Conservation (phyloP, 2,329 filamentous ascomycete genomes). For the Pseudogymnoascus sp. region DNA sequence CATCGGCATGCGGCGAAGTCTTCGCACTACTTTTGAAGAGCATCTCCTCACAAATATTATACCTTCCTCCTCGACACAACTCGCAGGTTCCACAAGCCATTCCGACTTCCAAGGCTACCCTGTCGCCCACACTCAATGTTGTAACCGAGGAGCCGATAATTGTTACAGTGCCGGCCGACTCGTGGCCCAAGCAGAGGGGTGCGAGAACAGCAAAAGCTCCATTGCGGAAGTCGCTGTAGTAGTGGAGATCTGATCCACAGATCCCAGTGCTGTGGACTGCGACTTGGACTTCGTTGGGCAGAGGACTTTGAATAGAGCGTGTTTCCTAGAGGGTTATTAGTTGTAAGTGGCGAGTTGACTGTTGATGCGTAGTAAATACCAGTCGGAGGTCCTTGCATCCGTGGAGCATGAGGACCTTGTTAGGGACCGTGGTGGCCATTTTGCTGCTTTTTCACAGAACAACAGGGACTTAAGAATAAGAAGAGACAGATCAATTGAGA, state of each 20-base stretch:
- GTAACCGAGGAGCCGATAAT: constrained; percentile 73
- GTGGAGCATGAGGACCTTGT: constrained; percentile 19
- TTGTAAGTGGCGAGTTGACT: constrained; percentile 2
- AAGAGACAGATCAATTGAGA: background rate
- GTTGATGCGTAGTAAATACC: constrained; percentile 16
- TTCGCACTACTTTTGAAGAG: constrained; percentile 30
- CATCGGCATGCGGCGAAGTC: constrained; percentile 28
- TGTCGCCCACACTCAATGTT: constrained; percentile 71
- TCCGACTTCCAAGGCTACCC: constrained; percentile 89
- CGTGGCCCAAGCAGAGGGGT: constrained; percentile 88
- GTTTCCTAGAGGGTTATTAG: constrained; percentile 13
- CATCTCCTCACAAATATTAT: constrained; percentile 76
- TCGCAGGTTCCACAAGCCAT: constrained; percentile 85
- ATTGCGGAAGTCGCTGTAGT: constrained; percentile 92
- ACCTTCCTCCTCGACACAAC: constrained; percentile 79
- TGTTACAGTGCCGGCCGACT: constrained; percentile 77
- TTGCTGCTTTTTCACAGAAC: background rate
- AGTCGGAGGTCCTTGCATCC: constrained; percentile 27
- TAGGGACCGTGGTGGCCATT: background rate
- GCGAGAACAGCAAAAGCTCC: constrained; percentile 87
- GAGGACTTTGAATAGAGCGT: constrained; percentile 20
- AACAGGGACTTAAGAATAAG: background rate
- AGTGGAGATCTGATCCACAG: constrained; percentile 94
- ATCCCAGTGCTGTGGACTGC: constrained; percentile 91
- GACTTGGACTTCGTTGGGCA: constrained; percentile 61